Conservation (phyloP, 2,329 filamentous ascomycete species). For the Elsinoe arachidis region DNA sequence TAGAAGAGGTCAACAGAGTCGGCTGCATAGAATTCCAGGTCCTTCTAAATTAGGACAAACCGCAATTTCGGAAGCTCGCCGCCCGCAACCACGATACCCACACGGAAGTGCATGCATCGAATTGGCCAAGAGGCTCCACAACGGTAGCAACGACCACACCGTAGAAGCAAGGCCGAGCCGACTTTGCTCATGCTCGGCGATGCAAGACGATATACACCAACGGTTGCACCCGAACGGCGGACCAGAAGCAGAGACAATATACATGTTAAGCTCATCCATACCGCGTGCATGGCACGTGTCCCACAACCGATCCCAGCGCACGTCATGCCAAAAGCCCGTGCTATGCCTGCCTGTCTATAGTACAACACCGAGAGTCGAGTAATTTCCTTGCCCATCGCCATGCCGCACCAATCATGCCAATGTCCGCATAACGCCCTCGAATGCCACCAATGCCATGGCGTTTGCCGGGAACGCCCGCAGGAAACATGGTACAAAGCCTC, state of each 20-base stretch:
- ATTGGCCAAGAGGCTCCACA: not conserved
- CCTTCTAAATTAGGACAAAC: too few relatives aligned
- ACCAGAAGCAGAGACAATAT: not conserved
- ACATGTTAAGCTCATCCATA: conserved; percentile 4
- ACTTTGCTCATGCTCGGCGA: not conserved
- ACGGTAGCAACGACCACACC: not conserved
- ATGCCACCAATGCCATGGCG: conserved; percentile 84
- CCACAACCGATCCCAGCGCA: not conserved
- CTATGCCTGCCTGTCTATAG: not conserved
- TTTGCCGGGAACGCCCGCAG: conserved; percentile 91
- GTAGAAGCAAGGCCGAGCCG: conserved; percentile 1
- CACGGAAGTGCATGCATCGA: not conserved
- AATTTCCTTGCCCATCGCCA: not conserved
- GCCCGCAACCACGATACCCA: not conserved
- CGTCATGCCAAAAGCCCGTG: conserved; percentile 8
- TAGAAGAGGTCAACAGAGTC: too few relatives aligned
- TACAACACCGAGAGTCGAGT: conserved; percentile 1
- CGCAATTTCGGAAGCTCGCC: not conserved
- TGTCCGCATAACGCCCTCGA: conserved; percentile 61
- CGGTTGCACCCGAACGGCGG: conserved; percentile 10
- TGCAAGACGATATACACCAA: not conserved
- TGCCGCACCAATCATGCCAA: conserved; percentile 15
- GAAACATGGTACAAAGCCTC: conserved; percentile 90
- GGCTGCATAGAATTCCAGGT: too few relatives aligned
- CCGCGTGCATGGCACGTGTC: conserved; percentile 3